Percentiles rank a stretch among this genome's conserved stretches.
These are phyloP conservation scores for Pezicula rhizophila DNA, from an alignment of 2,329 filamentous ascomycete genomes.

Conservation along the genomic window DNA sequence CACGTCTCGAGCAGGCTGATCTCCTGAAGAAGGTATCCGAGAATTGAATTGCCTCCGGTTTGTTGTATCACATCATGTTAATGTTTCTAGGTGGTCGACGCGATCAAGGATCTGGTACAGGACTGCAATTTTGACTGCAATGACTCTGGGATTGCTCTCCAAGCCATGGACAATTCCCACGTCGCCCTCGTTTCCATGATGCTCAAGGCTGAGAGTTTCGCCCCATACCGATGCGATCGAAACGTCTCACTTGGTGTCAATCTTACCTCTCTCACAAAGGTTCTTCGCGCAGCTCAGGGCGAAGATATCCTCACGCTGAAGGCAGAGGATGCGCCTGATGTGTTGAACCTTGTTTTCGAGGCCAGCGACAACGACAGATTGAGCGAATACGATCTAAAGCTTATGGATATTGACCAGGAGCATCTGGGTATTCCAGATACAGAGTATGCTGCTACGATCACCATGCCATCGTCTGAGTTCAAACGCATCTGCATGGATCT, in stretches of 20 bases:
- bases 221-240: conserved; percentile 94
- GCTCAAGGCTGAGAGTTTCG: conserved; percentile 92
- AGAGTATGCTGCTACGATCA: conserved; percentile 90
- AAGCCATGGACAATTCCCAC: conserved; percentile 99
- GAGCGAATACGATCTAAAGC: conserved; percentile 98
- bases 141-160: conserved; percentile 95
- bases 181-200: conserved; percentile 98
- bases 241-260: conserved; percentile 99
- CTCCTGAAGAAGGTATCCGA: conserved; percentile 83
- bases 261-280: conserved; percentile 92
- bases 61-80: conserved; percentile 10
- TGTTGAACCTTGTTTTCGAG: conserved; percentile 94
- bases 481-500: conserved; percentile 92
- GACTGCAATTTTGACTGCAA: conserved; percentile 99
- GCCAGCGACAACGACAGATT: conserved; percentile 80
- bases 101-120: conserved; percentile 98
- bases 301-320: conserved; percentile 95
- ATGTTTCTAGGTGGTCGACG: conserved; percentile 75
- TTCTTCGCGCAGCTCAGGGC: conserved; percentile 87
- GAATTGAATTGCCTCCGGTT: not conserved
- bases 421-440: conserved; percentile 97
- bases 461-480: conserved; percentile 86
- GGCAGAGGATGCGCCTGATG: conserved; percentile 93
- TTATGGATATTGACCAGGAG: conserved; percentile 99
- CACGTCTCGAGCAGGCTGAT: conserved; percentile 88